phyloP scores from a whole-genome alignment of 2,329 filamentous ascomycete genomes.

The Plectosphaerella cucumerina region DNA sequence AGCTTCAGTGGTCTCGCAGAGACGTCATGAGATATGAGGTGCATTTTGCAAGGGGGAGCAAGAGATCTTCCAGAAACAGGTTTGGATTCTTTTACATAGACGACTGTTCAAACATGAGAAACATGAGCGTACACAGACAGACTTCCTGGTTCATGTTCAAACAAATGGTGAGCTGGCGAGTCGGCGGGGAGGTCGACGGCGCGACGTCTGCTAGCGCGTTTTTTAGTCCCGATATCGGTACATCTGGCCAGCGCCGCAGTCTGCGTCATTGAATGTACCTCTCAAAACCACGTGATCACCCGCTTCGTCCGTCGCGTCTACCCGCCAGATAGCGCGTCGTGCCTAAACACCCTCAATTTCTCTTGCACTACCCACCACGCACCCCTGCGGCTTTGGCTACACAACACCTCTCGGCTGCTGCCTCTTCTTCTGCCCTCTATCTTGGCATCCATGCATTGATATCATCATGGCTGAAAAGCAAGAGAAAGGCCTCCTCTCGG shows the following conservation, averaged over 20 bases:
- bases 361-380: neutral
- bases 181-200: too few relatives aligned
- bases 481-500: slow-evolving; percentile 31
- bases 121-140: too few relatives aligned
- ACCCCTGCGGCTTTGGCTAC: neutral
- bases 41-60: too few relatives aligned
- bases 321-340: neutral
- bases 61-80: too few relatives aligned
- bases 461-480: slow-evolving; percentile 13
- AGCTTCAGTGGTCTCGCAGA: slow-evolving; percentile 50
- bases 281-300: neutral
- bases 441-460: neutral
- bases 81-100: too few relatives aligned
- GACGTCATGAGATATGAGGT: slow-evolving; percentile 14
- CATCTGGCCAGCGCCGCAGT: too few relatives aligned
- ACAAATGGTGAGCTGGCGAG: too few relatives aligned
- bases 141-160: too few relatives aligned
- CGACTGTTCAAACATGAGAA: too few relatives aligned
- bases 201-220: too few relatives aligned
- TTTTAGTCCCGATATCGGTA: too few relatives aligned
- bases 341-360: neutral
- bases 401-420: neutral
- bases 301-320: slow-evolving; percentile 2
- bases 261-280: neutral
- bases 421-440: neutral